Base-by-base conservation (phyloP, 305 asterid species). In the Fraxinus ornus region DNA sequence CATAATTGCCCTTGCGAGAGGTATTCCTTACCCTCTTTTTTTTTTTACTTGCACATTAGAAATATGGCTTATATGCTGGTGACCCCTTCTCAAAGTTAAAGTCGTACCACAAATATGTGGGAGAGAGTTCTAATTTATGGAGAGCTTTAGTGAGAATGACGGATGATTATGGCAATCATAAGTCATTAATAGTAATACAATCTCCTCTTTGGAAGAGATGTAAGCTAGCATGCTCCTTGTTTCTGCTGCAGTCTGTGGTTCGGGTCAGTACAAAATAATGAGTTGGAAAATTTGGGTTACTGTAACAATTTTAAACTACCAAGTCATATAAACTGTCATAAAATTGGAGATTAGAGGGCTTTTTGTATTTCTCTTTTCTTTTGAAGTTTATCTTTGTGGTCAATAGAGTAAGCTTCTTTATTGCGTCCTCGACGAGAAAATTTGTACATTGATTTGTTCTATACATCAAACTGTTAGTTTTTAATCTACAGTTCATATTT, bases 1-100 rank as follows among this genome's bases (percentile, higher is more conserved):
- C 76, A 86, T 93, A 83, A 85, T 94, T 82, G 91, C 98, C 80
- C 91, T 96, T 81, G 99, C 97, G 0, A 91, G 97, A 90, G 99
- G 99, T 96, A 90, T 57, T 80, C 30, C 37, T 79, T 62, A 7
- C 73, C 28, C 73, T 68, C 57, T 7, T 22, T 72, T 5, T 52
- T 7, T 52, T 37, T 66, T 49, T 41, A 33, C 28, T 39, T n/a
- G 28, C 7, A 39, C 10, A 37, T 9, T 6, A 7, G 21, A 47
- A 35, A 74, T 33, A n/a, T 74, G 15, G 15, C 4, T 19, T n/a
- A 57, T 57, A 57, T 19, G 28, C 68, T 57, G 28, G 12, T 57
- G 68, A 19, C 26, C 12, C 26, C 68, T 57, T 0, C 68, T 57
- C 28, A 57, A 57, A 6, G 12, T 57, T n/a, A 6, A 57, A 57